Base-by-base conservation (phyloP, 345 rosid genomes). In the Geranium brycei region DNA sequence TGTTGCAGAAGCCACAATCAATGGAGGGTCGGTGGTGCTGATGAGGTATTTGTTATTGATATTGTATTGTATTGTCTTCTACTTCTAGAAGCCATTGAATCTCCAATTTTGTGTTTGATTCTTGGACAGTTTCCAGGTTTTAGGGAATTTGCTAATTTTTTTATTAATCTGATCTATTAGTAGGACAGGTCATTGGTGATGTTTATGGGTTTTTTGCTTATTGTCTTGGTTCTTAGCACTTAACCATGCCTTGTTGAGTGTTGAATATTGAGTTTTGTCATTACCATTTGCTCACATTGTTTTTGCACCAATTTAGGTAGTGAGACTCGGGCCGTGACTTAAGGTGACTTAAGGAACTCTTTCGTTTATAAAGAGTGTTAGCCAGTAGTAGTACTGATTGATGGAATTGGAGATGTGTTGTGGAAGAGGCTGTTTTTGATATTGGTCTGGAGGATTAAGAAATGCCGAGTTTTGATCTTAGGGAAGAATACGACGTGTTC, bases 21-120 rank as follows among this genome's bases (percentile, higher is more conserved):
- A 19, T 32, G 86, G 82, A 77, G 68, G 78, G 85, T 85, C 87
- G 87, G 91, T 75, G 41, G 67, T 65, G 72, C 81, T 83, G 70
- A 88, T 86, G 53, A 47, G 53, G 53, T 47, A 47, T 6, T 47
- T 47, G 53, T 47, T 35, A 35, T 35, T 35, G 28, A 35, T 35
- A 35, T 35, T 35, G 41, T 35, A 23, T 23, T 23, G 28, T 23
- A 23, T 23, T 23, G 28, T 35, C 7, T 35, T 35, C 7, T 35
- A 4, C 7, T 35, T 35, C 7, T 35, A 4, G 41, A 35, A 35
- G 10, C 41, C 41, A 35, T 35, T 7, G 41, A 35, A 35, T 4
- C 41, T 35, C 41, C 10, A 7, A 1, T 35, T 35, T 35, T 56
- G 18, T 65, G 70, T 79, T 80, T 68, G 72, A 72, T 63, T 70